A percentile compares a stretch with the other conserved stretches of the same genome.
phyloP scores from a whole-genome alignment of 1,284 basidiomycete genomes.

The Exsudoporus floridanus region DNA sequence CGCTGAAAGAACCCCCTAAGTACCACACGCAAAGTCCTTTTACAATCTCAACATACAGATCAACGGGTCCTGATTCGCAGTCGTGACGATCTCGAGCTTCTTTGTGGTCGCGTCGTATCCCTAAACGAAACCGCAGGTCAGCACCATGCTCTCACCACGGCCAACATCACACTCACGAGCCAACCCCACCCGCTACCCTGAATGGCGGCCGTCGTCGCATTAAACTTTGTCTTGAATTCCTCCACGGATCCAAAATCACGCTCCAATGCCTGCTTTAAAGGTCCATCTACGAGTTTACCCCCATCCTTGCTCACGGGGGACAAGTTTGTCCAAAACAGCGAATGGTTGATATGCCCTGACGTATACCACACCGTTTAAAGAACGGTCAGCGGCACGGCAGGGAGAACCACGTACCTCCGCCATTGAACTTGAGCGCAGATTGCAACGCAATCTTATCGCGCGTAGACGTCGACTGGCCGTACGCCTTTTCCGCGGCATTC shows the following conservation, averaged over 20 bases:
- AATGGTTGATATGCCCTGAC: constrained; percentile 84
- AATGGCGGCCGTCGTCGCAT: constrained; percentile 86
- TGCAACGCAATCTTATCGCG: constrained; percentile 86
- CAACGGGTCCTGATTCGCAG: constrained; percentile 96
- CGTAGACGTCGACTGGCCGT: constrained; percentile 63
- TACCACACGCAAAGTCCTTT: neutral
- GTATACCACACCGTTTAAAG: too few relatives aligned
- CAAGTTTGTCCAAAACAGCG: constrained; percentile 98
- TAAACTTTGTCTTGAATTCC: constrained; percentile 81
- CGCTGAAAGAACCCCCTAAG: constrained; percentile 41
- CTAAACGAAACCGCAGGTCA: constrained; percentile 36
- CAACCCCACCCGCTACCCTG: constrained; percentile 99
- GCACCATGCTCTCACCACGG: neutral
- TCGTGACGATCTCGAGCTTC: constrained; percentile 87
- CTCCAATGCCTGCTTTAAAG: constrained; percentile 80
- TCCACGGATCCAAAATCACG: constrained; percentile 85
- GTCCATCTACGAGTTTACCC: constrained; percentile 68
- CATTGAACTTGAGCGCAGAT: constrained; percentile 88
- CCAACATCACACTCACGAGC: constrained; percentile 57
- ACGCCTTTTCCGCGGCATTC: constrained; percentile 88
- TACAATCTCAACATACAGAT: constrained; percentile 48
- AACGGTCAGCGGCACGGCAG: too few relatives aligned
- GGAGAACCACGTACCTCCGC: constrained; percentile 61
- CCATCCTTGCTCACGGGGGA: constrained; percentile 62
- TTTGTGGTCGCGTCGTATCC: constrained; percentile 71